phyloP scores from a whole-genome alignment of 2,329 filamentous ascomycete genomes.

The Exophiala alcalophila region DNA sequence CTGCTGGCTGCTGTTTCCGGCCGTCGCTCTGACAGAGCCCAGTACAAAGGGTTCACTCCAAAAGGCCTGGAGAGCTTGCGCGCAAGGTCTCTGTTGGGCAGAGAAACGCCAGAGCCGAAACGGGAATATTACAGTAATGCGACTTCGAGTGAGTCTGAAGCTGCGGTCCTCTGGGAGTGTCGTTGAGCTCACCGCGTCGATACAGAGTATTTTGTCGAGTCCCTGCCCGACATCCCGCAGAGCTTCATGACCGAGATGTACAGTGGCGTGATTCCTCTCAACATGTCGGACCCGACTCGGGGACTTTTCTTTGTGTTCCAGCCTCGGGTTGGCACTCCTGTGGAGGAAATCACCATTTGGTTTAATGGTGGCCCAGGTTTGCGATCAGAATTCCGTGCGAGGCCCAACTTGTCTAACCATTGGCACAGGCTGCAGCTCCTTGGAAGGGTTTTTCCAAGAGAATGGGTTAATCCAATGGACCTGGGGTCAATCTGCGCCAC shows the following conservation, averaged over 20 bases:
- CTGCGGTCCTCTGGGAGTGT: background rate
- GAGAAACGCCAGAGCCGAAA: constrained; percentile 3
- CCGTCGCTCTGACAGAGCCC: constrained; percentile 14
- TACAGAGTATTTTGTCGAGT: constrained; percentile 24
- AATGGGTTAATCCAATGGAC: constrained; percentile 35
- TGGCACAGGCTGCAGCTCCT: constrained; percentile 22
- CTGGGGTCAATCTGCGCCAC: constrained; percentile 30
- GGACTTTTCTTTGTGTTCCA: constrained; percentile 28
- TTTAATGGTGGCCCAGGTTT: constrained; percentile 30
- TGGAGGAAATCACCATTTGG: constrained; percentile 28
- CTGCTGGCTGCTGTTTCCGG: constrained; percentile 10
- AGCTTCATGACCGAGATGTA: constrained; percentile 27
- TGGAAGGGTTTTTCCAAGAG: constrained; percentile 36
- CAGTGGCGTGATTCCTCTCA: constrained; percentile 22
- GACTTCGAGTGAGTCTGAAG: constrained; percentile 15
- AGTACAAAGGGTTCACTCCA: constrained; percentile 15
- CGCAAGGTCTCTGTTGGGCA: constrained; percentile 13
- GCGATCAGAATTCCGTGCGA: background rate
- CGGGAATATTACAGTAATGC: constrained; percentile 19
- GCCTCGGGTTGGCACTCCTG: constrained; percentile 27
- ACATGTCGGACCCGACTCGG: constrained; percentile 21
- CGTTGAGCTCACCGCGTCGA: background rate
- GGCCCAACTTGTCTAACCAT: background rate
- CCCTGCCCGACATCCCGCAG: constrained; percentile 21
- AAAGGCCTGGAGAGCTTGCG: constrained; percentile 17